Conservation (phyloP, 148 eudicot genomes). For the Rhododendron griersonianum region DNA sequence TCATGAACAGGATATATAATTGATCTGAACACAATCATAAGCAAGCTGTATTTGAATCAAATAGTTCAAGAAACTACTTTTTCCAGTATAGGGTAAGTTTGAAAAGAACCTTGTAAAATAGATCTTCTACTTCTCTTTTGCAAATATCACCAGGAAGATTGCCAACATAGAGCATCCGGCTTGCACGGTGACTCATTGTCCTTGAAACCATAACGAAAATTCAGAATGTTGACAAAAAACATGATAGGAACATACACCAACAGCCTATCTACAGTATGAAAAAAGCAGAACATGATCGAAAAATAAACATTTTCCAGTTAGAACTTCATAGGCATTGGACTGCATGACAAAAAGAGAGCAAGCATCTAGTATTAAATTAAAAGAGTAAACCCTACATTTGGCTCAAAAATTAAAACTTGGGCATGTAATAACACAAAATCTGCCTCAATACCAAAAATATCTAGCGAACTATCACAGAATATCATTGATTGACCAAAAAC, state of each 20-base stretch:
- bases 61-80: neutral
- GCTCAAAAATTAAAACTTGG: neutral
- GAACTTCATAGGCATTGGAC: neutral
- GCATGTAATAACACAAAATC: neutral
- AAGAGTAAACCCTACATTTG: neutral
- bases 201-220: slow-evolving; percentile 7
- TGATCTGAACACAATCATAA: neutral
- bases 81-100: neutral
- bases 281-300: neutral
- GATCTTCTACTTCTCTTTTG: slow-evolving; percentile 78
- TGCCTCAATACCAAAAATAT: neutral
- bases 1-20: neutral
- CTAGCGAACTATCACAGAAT: neutral
- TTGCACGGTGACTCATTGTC: slow-evolving; percentile 51
- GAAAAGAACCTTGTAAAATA: slow-evolving; percentile 67
- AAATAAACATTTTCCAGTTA: neutral
- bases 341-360: neutral
- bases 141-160: slow-evolving; percentile 84
- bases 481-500: neutral
- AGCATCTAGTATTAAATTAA: neutral
- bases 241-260: neutral
- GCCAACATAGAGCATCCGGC: slow-evolving; percentile 74
- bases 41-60: neutral
- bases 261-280: neutral
- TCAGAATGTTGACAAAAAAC: neutral